phyloP scores from a whole-genome alignment of 768 basidiomycete species.

The Myochromella boudieri region DNA sequence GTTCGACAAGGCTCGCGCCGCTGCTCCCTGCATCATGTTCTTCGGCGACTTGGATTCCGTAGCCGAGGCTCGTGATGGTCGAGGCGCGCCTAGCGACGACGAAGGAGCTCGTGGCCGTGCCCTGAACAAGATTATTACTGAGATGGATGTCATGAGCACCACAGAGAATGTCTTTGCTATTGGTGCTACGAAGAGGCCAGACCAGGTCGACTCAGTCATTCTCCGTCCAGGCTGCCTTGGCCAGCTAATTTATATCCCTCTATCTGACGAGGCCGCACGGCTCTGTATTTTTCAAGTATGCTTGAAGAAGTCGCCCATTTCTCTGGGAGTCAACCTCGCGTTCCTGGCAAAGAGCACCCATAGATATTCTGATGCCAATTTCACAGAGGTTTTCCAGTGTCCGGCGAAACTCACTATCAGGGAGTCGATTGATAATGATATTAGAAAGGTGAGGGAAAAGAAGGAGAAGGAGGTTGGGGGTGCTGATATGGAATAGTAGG shows the following conservation, averaged over 20 bases:
- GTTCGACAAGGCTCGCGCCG: constrained; percentile 99
- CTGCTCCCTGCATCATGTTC: constrained; percentile 99
- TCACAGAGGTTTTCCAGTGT: constrained; percentile 97
- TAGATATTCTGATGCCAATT: constrained; percentile 98
- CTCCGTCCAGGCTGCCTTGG: constrained; percentile 98
- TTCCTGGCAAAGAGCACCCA: constrained; percentile 93
- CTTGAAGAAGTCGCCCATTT: constrained; percentile 90
- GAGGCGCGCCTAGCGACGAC: constrained; percentile 77
- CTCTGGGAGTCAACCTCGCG: constrained; percentile 74
- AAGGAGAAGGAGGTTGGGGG: constrained; percentile 79
- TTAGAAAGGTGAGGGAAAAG: constrained; percentile 75
- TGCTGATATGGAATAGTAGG: constrained; percentile 68
- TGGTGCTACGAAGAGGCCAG: constrained; percentile 94
- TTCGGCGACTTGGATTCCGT: constrained; percentile 99
- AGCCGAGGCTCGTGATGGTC: constrained; percentile 92
- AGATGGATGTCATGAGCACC: constrained; percentile 98
- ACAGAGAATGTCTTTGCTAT: constrained; percentile 99
- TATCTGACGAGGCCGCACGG: constrained; percentile 92
- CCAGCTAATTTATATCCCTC: constrained; percentile 98
- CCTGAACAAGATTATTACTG: constrained; percentile 93
- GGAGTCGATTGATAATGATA: constrained; percentile 91
- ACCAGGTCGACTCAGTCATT: constrained; percentile 91
- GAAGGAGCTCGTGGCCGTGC: constrained; percentile 98
- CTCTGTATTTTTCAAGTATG: constrained; percentile 87
- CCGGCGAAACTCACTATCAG: constrained; percentile 97